Conservation (phyloP, 345 rosid genomes). For the Salix brachista region DNA sequence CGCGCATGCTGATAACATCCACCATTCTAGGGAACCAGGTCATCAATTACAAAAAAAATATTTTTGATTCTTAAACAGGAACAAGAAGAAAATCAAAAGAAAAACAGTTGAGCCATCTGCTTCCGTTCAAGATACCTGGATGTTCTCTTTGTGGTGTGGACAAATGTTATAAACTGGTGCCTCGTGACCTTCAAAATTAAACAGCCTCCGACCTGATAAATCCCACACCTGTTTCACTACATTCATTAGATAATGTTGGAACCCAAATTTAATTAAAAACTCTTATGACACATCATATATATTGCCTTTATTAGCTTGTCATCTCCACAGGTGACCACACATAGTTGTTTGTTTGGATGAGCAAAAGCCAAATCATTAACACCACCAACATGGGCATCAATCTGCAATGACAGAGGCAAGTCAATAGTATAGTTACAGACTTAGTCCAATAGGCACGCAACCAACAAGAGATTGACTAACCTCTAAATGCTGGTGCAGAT, state of each 20-base stretch:
- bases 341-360: conserved; percentile 66
- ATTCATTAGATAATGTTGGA: conserved; percentile 21
- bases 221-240: conserved; percentile 79
- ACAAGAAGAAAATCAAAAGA: not conserved
- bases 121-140: conserved; percentile 53
- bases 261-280: conserved; percentile 5
- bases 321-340: conserved; percentile 89
- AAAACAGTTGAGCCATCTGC: not conserved
- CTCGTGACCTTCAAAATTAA: conserved; percentile 79
- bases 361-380: conserved; percentile 92
- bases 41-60: not conserved
- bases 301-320: conserved; percentile 82
- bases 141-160: conserved; percentile 83
- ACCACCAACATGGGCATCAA: conserved; percentile 80
- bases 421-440: conserved; percentile 10
- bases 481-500: conserved; percentile 58
- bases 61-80: not conserved
- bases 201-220: conserved; percentile 50
- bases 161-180: conserved; percentile 83
- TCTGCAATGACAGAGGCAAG: conserved; percentile 39
- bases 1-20: not conserved
- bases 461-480: conserved; percentile 24
- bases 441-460: conserved; percentile 1
- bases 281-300: not conserved
- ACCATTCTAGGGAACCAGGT: not conserved